These are phyloP conservation scores for Glutinoglossum americanum DNA, from an alignment of 495 filamentous ascomycete genomes.

Conservation along the genomic window DNA sequence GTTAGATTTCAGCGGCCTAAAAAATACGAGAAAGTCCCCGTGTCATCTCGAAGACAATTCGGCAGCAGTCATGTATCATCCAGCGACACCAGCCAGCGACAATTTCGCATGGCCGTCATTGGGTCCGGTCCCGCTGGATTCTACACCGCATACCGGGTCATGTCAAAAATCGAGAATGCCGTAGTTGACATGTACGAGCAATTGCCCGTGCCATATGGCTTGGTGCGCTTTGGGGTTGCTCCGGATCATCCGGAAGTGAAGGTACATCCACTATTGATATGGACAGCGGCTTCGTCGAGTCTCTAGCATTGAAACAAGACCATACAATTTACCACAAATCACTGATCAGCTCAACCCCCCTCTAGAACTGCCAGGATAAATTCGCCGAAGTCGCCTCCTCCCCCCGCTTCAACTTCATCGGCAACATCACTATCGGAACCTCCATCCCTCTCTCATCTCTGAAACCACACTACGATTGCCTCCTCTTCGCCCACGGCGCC, in stretches of 20 bases:
- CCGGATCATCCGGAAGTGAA: constrained; percentile 97
- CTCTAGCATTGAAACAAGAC: too few relatives aligned
- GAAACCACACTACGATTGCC: constrained; percentile 70
- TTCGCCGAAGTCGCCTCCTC: constrained; percentile 71
- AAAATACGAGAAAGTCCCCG: too few relatives aligned
- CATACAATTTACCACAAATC: too few relatives aligned
- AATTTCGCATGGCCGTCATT: constrained; percentile 65
- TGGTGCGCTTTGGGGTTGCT: constrained; percentile 83
- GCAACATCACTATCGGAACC: constrained; percentile 61
- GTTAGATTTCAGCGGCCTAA: too few relatives aligned
- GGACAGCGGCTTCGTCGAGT: too few relatives aligned
- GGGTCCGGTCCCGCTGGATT: constrained; percentile 94
- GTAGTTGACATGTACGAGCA: constrained; percentile 92
- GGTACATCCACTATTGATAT: constrained; percentile 31
- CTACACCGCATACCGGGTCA: constrained; percentile 70
- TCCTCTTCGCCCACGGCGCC: constrained; percentile 85
- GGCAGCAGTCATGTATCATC: too few relatives aligned
- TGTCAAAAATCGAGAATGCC: constrained; percentile 47
- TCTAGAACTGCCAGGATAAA: constrained; percentile 92
- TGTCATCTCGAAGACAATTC: not conserved
- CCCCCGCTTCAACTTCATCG: constrained; percentile 72
- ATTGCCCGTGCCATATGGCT: constrained; percentile 75
- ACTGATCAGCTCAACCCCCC: too few relatives aligned
- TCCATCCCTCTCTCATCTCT: constrained; percentile 46
- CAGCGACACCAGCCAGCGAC: constrained; percentile 13